Conservation (phyloP, 805 yeast genomes). For the Cyberlindnera nakhonratchasimensis region DNA sequence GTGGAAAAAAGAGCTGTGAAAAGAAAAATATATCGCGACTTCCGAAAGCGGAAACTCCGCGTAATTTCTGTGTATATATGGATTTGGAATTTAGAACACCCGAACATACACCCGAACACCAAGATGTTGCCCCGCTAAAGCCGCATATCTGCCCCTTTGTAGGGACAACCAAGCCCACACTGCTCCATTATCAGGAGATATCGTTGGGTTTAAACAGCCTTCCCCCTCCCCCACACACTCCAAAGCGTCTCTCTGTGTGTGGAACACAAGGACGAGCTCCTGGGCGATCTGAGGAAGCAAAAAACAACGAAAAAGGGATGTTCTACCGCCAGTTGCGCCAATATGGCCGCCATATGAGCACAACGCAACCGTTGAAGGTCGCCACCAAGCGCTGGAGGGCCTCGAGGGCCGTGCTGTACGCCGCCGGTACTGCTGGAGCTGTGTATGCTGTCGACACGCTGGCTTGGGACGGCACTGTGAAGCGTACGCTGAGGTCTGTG, state of each 20-base stretch:
- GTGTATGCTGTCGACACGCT: constrained; percentile 35
- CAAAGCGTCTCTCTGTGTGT: too few relatives aligned
- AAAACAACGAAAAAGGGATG: neutral
- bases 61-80: neutral
- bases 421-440: constrained; percentile 8
- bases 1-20: too few relatives aligned
- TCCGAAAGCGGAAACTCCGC: neutral
- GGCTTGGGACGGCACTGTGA: constrained; percentile 45
- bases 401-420: constrained; percentile 2
- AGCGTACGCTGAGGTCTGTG: constrained; percentile 52
- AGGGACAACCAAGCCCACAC: too few relatives aligned
- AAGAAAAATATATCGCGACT: neutral
- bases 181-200: too few relatives aligned
- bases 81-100: neutral
- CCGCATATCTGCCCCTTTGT: too few relatives aligned
- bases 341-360: constrained; percentile 1
- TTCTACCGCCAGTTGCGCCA: constrained; percentile 1
- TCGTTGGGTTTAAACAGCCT: too few relatives aligned
- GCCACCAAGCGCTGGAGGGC: constrained; percentile 1
- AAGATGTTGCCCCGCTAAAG: too few relatives aligned
- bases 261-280: too few relatives aligned
- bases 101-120: too few relatives aligned
- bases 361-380: neutral
- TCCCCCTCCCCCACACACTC: neutral
- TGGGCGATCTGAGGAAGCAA: too few relatives aligned